These are phyloP conservation scores for Eucalyptus tenuipes DNA, from an alignment of 345 rosid species.

Conservation along the genomic window DNA sequence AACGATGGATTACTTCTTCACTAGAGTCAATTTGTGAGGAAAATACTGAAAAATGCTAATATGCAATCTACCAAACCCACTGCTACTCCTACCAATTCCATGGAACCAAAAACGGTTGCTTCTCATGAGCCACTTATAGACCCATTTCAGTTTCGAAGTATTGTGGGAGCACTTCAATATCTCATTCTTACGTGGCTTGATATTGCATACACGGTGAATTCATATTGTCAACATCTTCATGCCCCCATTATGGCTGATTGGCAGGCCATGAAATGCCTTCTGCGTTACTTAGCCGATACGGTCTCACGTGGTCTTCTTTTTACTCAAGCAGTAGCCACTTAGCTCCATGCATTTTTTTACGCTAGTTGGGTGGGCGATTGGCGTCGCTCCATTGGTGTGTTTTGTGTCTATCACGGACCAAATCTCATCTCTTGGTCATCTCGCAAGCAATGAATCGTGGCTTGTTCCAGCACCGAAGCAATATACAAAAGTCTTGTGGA, in stretches of 20 bases:
- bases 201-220: background rate
- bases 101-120: background rate
- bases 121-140: background rate
- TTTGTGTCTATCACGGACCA: background rate
- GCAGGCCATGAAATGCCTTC: background rate
- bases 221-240: background rate
- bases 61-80: background rate
- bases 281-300: background rate
- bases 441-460: background rate
- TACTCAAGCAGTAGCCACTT: background rate
- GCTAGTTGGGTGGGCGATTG: rapidly evolving
- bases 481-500: background rate
- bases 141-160: background rate
- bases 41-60: background rate
- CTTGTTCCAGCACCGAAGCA: background rate
- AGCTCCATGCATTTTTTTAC: background rate
- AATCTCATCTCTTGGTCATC: background rate
- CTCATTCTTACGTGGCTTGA: background rate
- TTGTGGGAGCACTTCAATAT: background rate
- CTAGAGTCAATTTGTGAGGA: background rate
- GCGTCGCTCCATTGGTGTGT: background rate
- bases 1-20: background rate
- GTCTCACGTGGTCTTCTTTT: background rate
- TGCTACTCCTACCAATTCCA: background rate
- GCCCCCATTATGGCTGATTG: background rate